Evolutionary conservation across 2,329 filamentous ascomycete genomes (phyloP).

Genomic region (Nigrograna mackinnonii): DNA sequence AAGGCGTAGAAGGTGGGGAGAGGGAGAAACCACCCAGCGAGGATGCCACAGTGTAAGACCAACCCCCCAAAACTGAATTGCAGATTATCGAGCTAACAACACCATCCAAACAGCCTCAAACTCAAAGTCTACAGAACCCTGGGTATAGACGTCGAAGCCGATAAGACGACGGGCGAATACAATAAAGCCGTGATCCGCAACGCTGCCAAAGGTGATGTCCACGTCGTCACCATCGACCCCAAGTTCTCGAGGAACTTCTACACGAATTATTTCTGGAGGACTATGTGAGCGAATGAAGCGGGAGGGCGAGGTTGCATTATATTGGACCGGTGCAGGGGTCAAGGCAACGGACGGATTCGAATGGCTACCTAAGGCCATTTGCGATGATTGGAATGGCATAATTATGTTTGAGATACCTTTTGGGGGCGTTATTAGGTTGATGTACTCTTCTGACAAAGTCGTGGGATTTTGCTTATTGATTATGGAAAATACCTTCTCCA

Average conservation of each 20-base stretch:
- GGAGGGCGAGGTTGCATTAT: too few species aligned
- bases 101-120: constrained; percentile 71
- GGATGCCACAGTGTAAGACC: constrained; percentile 51
- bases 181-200: constrained; percentile 85
- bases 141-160: constrained; percentile 87
- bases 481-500: too few species aligned
- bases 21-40: constrained; percentile 52
- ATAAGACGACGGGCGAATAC: constrained; percentile 74
- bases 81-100: too few species aligned
- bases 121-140: constrained; percentile 90
- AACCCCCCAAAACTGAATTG: not conserved
- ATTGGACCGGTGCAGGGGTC: too few species aligned
- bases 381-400: too few species aligned
- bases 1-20: constrained; percentile 78
- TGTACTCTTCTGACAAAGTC: too few species aligned
- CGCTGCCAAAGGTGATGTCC: constrained; percentile 84
- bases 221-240: constrained; percentile 91
- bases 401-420: too few species aligned
- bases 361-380: too few species aligned
- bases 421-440: too few species aligned
- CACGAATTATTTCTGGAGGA: constrained; percentile 95
- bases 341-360: too few species aligned
- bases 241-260: constrained; percentile 93
- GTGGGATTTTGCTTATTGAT: too few species aligned
- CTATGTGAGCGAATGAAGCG: constrained; percentile 68